Conservation (phyloP, 1,139 yeast species). For the Yamadazyma atlantica region DNA sequence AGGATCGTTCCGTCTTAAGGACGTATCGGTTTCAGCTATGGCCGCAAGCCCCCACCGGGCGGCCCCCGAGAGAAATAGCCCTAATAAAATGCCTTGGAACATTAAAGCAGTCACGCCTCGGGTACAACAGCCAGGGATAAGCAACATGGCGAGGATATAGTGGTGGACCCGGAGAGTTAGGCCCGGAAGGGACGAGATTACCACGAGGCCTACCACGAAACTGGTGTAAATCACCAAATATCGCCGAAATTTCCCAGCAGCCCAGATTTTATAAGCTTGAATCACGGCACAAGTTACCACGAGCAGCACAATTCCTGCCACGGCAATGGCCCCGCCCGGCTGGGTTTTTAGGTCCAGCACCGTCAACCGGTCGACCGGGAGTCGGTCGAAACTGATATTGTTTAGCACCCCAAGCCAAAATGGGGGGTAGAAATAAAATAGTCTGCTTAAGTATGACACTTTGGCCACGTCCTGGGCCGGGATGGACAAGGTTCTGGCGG, state of each 20-base stretch:
- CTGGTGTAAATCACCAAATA: slow-evolving; percentile 54
- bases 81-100: slow-evolving; percentile 83
- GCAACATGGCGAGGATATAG: slow-evolving; percentile 74
- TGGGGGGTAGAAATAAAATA: slow-evolving; percentile 71
- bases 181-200: slow-evolving; percentile 59
- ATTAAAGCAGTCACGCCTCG: slow-evolving; percentile 66
- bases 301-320: slow-evolving; percentile 45
- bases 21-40: slow-evolving; percentile 71
- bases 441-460: slow-evolving; percentile 49
- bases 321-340: slow-evolving; percentile 75
- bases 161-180: slow-evolving; percentile 84
- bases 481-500: slow-evolving; percentile 32
- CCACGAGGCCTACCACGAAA: slow-evolving; percentile 45
- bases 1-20: slow-evolving; percentile 76
- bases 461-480: slow-evolving; percentile 27
- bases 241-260: slow-evolving; percentile 66
- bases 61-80: slow-evolving; percentile 79
- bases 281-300: slow-evolving; percentile 57
- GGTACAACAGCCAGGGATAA: slow-evolving; percentile 87
- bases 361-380: slow-evolving; percentile 85
- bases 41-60: slow-evolving; percentile 95
- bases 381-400: slow-evolving; percentile 81
- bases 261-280: slow-evolving; percentile 82
- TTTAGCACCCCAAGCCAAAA: slow-evolving; percentile 87
- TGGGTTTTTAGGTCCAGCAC: slow-evolving; percentile 66